Evolutionary conservation across 1,284 basidiomycete species (phyloP).

Genomic region (Cutaneotrichosporon cyanovorans): DNA sequence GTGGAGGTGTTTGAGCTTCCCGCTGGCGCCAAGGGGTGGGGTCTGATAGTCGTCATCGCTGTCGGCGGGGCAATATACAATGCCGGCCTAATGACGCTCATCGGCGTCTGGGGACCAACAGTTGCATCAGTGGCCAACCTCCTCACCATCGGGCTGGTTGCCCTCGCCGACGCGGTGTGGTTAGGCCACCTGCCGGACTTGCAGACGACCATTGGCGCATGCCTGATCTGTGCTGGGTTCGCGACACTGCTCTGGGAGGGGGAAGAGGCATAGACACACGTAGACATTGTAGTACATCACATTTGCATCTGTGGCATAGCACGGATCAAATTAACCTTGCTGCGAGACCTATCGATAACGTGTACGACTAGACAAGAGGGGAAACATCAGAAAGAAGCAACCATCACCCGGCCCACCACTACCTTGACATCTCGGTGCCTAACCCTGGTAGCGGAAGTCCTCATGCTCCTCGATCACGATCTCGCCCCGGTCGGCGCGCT

Average conservation of each 20-base stretch:
- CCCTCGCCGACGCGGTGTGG: conserved; percentile 40
- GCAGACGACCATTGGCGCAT: conserved; percentile 39
- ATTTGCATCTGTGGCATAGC: too few relatives aligned
- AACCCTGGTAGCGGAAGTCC: conserved; percentile 15
- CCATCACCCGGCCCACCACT: too few relatives aligned
- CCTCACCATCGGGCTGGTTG: conserved; percentile 44
- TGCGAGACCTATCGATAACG: too few relatives aligned
- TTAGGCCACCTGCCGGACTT: conserved; percentile 32
- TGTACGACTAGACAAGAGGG: too few relatives aligned
- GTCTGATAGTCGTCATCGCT: conserved; percentile 26
- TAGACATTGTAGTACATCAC: conserved; percentile 2
- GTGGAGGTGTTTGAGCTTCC: conserved; percentile 37
- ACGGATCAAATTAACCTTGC: too few relatives aligned
- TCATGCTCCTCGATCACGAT: conserved; percentile 3
- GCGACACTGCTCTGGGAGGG: conserved; percentile 42
- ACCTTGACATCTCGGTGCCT: too few relatives aligned
- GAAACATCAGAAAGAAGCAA: too few relatives aligned
- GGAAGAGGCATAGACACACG: conserved; percentile 17
- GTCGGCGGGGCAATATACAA: conserved; percentile 41
- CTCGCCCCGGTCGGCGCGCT: conserved; percentile 7
- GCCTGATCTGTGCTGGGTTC: conserved; percentile 42
- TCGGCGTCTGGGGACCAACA: conserved; percentile 45
- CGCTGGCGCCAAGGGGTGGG: conserved; percentile 16
- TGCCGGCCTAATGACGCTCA: conserved; percentile 45
- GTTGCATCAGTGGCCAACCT: conserved; percentile 44